Conservation (phyloP, 176 grass and related monocot genomes). For the Avena insularis region DNA sequence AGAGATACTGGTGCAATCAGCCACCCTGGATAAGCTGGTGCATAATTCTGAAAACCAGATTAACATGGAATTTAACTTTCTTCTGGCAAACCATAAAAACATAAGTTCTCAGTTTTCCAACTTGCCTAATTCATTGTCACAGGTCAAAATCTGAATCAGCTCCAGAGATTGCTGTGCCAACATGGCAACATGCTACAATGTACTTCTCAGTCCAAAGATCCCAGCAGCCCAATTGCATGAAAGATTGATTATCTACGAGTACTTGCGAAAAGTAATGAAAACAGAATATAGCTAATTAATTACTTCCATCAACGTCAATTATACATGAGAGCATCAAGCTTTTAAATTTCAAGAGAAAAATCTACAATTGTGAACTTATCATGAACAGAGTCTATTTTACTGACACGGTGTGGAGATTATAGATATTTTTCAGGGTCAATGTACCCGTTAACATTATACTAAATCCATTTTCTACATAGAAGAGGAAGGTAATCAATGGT, state of each 20-base stretch:
- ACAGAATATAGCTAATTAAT: neutral
- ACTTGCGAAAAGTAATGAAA: neutral
- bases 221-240: neutral
- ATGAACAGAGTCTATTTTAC: neutral
- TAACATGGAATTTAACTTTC: constrained; percentile 11
- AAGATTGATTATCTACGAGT: neutral
- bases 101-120: neutral
- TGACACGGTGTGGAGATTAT: neutral
- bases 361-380: neutral
- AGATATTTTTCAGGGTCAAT: neutral
- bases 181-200: constrained; percentile 1
- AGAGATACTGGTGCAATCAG: neutral
- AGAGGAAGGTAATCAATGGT: neutral
- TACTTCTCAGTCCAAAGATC: neutral
- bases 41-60: neutral
- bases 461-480: neutral
- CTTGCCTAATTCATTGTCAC: neutral
- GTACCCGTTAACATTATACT: neutral
- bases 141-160: neutral
- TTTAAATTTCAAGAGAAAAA: neutral
- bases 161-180: neutral
- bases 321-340: neutral
- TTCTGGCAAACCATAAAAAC: neutral
- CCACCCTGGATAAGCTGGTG: neutral
- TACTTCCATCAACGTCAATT: neutral